phyloP scores from a whole-genome alignment of 129 eudicot species.

The Flaveria linearis region DNA sequence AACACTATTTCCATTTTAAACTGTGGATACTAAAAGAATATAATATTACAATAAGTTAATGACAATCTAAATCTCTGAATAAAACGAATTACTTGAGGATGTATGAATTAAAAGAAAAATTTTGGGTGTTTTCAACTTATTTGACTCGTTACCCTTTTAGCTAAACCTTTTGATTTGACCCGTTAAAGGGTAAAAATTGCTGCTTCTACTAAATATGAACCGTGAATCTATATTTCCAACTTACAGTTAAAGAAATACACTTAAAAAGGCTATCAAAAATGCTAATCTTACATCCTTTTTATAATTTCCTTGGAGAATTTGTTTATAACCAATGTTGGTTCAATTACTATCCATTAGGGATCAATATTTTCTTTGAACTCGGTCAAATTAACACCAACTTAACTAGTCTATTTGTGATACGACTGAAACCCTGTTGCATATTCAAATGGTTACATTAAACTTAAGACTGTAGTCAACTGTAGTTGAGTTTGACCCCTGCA shows the following conservation, averaged over 20 bases:
- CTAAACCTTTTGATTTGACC: background rate
- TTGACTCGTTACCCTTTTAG: background rate
- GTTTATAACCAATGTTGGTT: conserved; percentile 10
- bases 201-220: background rate
- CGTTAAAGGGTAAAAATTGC: conserved; percentile 6
- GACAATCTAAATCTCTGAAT: background rate
- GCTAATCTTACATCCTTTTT: conserved; percentile 9
- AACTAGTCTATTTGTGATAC: background rate
- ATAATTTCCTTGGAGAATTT: background rate
- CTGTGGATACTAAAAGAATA: background rate
- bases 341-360: conserved; percentile 1
- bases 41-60: background rate
- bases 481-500: background rate
- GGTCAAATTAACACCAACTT: background rate
- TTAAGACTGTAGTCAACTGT: background rate
- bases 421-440: background rate
- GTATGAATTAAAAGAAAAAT: background rate
- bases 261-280: background rate
- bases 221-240: background rate
- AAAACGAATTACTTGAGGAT: background rate
- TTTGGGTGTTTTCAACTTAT: background rate
- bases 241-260: conserved; percentile 1
- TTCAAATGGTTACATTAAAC: background rate
- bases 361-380: background rate
- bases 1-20: conserved; percentile 8